Evolutionary conservation across 2,329 filamentous ascomycete species (phyloP).

Genomic region (Cladosporium sphaerospermum): DNA sequence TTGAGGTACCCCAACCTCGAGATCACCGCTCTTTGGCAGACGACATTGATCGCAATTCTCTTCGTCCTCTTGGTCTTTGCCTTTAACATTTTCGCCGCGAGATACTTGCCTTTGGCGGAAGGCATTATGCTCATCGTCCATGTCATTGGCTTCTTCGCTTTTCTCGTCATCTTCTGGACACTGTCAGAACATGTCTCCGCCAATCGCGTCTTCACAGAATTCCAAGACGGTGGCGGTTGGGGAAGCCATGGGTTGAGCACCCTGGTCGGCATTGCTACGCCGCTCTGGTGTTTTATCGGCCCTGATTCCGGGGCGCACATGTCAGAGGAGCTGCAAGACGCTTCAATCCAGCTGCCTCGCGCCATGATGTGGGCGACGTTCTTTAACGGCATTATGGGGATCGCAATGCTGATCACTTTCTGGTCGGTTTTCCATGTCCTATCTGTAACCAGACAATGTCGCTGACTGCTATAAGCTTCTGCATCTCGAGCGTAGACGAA

Average conservation of each 20-base stretch:
- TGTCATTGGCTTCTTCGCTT: slow-evolving; percentile 27
- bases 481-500: slow-evolving; percentile 17
- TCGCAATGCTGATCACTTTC: slow-evolving; percentile 26
- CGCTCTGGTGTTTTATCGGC: neutral
- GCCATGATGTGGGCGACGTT: slow-evolving; percentile 26
- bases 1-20: neutral
- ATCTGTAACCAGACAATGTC: no score
- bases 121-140: slow-evolving; percentile 23
- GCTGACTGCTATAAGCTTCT: no score
- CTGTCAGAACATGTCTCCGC: slow-evolving; percentile 14
- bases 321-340: neutral
- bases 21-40: neutral
- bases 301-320: neutral
- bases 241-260: neutral
- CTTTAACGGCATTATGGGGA: slow-evolving; percentile 26
- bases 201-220: slow-evolving; percentile 14
- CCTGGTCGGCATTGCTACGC: neutral
- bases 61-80: slow-evolving; percentile 17
- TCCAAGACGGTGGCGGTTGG: slow-evolving; percentile 18
- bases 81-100: slow-evolving; percentile 24
- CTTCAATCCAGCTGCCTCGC: neutral
- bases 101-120: slow-evolving; percentile 23
- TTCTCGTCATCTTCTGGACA: slow-evolving; percentile 24
- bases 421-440: slow-evolving; percentile 20
- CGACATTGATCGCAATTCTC: slow-evolving; percentile 28